These are phyloP conservation scores for Wickerhamiella brachini DNA, from an alignment of 805 yeast genomes.

Conservation along the genomic window DNA sequence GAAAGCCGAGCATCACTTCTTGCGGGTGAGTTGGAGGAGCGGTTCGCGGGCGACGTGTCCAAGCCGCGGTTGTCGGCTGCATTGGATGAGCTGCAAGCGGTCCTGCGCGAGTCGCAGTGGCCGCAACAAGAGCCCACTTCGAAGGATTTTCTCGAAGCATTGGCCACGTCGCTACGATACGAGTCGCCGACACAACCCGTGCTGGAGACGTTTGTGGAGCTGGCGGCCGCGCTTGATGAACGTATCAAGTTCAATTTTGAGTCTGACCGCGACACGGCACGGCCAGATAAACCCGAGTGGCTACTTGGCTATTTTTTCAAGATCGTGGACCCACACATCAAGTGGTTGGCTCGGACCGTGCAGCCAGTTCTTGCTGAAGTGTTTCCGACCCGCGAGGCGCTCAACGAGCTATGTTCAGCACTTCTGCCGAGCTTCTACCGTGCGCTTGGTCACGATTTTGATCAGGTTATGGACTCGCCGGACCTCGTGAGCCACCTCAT, in stretches of 20 bases:
- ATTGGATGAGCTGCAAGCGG: conserved; percentile 1
- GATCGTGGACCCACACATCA: conserved; percentile 22
- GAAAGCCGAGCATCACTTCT: not conserved
- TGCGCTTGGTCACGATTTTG: conserved; percentile 9
- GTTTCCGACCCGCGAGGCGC: conserved; percentile 19
- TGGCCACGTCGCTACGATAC: not conserved
- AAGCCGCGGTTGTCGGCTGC: conserved; percentile 1
- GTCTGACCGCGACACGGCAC: conserved; percentile 43
- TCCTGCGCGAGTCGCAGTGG: conserved; percentile 10
- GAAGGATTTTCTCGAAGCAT: conserved; percentile 1
- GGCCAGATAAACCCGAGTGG: conserved; percentile 61
- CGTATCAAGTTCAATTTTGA: conserved; percentile 52
- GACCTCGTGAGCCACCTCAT: conserved; percentile 44
- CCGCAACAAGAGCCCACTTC: conserved; percentile 11
- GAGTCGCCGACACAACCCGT: conserved; percentile 1
- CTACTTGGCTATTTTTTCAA: conserved; percentile 34
- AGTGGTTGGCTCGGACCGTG: conserved; percentile 18
- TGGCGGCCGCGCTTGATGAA: conserved; percentile 33
- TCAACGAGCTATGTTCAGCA: conserved; percentile 33
- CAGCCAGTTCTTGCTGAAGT: conserved; percentile 13
- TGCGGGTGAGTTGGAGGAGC: not conserved
- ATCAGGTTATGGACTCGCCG: conserved; percentile 23
- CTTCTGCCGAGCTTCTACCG: conserved; percentile 26
- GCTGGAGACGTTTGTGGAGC: conserved; percentile 30
- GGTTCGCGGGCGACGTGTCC: not conserved